Base-by-base conservation (phyloP, 2,329 filamentous ascomycete species). In the Fusarium setosum region DNA sequence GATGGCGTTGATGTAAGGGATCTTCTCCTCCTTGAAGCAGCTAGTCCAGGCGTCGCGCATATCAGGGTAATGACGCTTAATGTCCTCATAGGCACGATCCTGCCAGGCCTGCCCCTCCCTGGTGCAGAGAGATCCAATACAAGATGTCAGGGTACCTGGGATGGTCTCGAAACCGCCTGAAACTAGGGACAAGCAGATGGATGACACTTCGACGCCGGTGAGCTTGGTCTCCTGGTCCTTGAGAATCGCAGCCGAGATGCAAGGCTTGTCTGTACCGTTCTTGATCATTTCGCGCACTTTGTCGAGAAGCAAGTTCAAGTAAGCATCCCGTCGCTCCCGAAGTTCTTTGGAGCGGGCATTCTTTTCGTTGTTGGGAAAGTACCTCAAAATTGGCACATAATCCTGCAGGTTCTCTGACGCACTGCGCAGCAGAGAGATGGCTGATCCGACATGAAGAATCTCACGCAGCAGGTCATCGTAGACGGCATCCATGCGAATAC, bases 81-180 rank as follows among this genome's bases (percentile, higher is more conserved):
- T 85, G 58, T 85, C 84, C 17, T 79, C 76, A 50, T 84, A 85
- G 0, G 84, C 84, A 6, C 79, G 76, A n/a, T 85, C 83, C 63
- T 86, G 84, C 72, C 81, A 85, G 2, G 75, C 63, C 59, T 85
- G 83, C 0, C 84, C 83, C 64, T 82, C 80, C 0, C 75, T 72
- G 0, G 82, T 85, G 2, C 76, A 80, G 0, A 86, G 73, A 0
- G 82, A 84, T 3, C 83, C 83, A 38, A 86, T 81, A 41, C 80
- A 82, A 6, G 80, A 82, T 0, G 83, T 85, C n/a, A 86, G 62
- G 0, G 83, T 86, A 1, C 83, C 83, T 0, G 84, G 83, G 42
- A 86, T 85, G 0, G 83, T 86, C 66, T 86, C 84, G 47, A 86
- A 86, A 0, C 83, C 84, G 11, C 84, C 84, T 18, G 81, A 84